Conservation (phyloP, 2,329 filamentous ascomycete species). For the Aspergillus sergii region DNA sequence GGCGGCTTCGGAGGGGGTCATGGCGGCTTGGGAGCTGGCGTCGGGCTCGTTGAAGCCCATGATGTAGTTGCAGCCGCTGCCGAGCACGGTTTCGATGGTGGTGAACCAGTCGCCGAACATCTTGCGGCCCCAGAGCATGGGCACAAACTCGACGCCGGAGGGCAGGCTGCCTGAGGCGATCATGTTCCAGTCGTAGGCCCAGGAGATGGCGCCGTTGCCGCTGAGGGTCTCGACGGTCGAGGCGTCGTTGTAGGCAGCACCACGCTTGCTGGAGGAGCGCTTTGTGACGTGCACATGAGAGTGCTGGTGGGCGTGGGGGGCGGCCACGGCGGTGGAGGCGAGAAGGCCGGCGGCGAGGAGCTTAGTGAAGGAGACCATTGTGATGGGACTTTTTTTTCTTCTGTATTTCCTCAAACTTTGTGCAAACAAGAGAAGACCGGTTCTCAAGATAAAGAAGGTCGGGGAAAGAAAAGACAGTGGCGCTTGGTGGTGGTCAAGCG, state of each 20-base stretch:
- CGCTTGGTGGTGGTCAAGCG: constrained; percentile 1
- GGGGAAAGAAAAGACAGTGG: constrained; percentile 10
- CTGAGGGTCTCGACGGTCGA: constrained; percentile 35
- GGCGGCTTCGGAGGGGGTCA: constrained; percentile 42
- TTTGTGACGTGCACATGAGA: constrained; percentile 3
- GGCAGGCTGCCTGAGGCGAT: constrained; percentile 33
- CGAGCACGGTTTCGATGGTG: constrained; percentile 37
- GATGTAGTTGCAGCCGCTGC: constrained; percentile 39
- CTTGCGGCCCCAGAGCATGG: constrained; percentile 49
- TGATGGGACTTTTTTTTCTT: constrained; percentile 11
- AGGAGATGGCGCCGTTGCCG: constrained; percentile 34
- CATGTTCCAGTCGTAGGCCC: constrained; percentile 52
- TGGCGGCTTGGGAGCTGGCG: constrained; percentile 39
- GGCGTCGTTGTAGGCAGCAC: constrained; percentile 45
- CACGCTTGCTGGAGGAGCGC: constrained; percentile 29
- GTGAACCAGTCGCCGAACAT: constrained; percentile 39
- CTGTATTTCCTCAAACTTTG: background rate
- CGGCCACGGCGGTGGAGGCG: constrained; percentile 37
- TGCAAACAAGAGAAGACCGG: constrained; percentile 21
- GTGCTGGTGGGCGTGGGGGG: constrained; percentile 26
- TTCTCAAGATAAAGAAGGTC: constrained; percentile 24
- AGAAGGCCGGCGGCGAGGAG: constrained; percentile 37
- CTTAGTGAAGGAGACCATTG: constrained; percentile 44
- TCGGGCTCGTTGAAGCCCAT: constrained; percentile 54
- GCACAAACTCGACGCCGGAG: constrained; percentile 44